Evolutionary conservation across 352 stramenopile species (phyloP).

Genomic region (Thalassiosira exigua): DNA sequence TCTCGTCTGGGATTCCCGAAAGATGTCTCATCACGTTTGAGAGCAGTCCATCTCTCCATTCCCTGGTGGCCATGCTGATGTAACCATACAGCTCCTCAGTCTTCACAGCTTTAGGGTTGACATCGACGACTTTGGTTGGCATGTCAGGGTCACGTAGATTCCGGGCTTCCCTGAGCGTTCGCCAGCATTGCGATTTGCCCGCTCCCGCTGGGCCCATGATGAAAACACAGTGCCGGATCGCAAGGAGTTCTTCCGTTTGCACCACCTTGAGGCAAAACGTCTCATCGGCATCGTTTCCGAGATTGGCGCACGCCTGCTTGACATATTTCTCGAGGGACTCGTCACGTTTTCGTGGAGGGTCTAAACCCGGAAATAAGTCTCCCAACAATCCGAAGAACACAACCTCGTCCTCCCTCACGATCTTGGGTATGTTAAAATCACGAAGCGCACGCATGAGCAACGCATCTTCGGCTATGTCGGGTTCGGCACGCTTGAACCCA

Average conservation of each 20-base stretch:
- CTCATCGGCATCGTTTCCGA: constrained; percentile 91
- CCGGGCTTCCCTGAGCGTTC: constrained; percentile 87
- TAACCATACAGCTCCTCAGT: constrained; percentile 92
- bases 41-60: constrained; percentile 95
- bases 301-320: constrained; percentile 88
- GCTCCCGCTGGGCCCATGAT: constrained; percentile 92
- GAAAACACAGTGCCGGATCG: constrained; percentile 94
- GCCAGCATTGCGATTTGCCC: constrained; percentile 94
- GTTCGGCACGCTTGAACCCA: constrained; percentile 89
- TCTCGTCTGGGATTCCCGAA: constrained; percentile 89
- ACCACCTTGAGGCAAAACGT: constrained; percentile 93
- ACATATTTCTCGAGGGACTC: constrained; percentile 90
- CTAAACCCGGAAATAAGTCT: constrained; percentile 93
- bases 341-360: constrained; percentile 93
- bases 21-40: constrained; percentile 96
- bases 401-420: constrained; percentile 88
- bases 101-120: constrained; percentile 94
- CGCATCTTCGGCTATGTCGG: constrained; percentile 88
- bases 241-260: constrained; percentile 92
- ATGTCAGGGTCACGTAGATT: constrained; percentile 88
- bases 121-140: constrained; percentile 90
- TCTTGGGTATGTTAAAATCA: constrained; percentile 95
- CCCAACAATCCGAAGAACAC: constrained; percentile 77
- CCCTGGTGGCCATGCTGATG: constrained; percentile 93
- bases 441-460: constrained; percentile 94